Evolutionary conservation across 805 yeast species (phyloP).

Genomic region (Torulaspora indica): DNA sequence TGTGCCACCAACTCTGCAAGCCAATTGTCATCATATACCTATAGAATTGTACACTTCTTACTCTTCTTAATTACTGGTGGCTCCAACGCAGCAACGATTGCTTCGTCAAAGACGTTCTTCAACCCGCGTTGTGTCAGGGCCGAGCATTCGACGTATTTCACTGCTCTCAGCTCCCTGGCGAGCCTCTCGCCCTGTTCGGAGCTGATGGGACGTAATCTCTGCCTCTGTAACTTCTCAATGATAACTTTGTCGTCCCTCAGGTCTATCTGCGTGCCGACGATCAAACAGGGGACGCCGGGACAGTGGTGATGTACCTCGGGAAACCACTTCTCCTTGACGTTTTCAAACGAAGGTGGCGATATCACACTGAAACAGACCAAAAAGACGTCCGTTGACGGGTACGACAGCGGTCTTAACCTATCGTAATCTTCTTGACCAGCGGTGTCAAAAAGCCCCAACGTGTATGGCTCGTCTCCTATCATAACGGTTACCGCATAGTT

Average conservation of each 20-base stretch:
- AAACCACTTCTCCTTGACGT: slow-evolving; percentile 97
- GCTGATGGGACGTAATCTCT: slow-evolving; percentile 79
- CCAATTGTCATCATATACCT: slow-evolving; percentile 22
- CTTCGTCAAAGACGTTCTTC: slow-evolving; percentile 97
- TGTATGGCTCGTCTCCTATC: slow-evolving; percentile 97
- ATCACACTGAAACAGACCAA: slow-evolving; percentile 94
- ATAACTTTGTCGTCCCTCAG: slow-evolving; percentile 89
- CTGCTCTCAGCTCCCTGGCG: slow-evolving; percentile 92
- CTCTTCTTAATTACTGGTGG: slow-evolving; percentile 88
- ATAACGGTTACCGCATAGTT: slow-evolving; percentile 91
- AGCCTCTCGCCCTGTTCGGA: slow-evolving; percentile 86
- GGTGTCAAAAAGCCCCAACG: slow-evolving; percentile 94
- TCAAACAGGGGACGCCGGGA: slow-evolving; percentile 95
- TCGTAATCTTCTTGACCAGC: slow-evolving; percentile 99
- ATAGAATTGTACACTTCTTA: slow-evolving; percentile 74
- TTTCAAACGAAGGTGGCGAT: slow-evolving; percentile 95
- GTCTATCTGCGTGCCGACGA: slow-evolving; percentile 96
- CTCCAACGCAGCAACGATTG: slow-evolving; percentile 95
- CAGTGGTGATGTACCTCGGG: slow-evolving; percentile 98
- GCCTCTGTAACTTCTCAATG: slow-evolving; percentile 83
- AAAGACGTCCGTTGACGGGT: slow-evolving; percentile 96
- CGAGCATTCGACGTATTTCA: slow-evolving; percentile 95
- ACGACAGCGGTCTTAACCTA: slow-evolving; percentile 90
- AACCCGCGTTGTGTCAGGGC: slow-evolving; percentile 96
- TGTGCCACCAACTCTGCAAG: neutral